Conservation (phyloP, 208 protist species). For the Lotmaria passim region DNA sequence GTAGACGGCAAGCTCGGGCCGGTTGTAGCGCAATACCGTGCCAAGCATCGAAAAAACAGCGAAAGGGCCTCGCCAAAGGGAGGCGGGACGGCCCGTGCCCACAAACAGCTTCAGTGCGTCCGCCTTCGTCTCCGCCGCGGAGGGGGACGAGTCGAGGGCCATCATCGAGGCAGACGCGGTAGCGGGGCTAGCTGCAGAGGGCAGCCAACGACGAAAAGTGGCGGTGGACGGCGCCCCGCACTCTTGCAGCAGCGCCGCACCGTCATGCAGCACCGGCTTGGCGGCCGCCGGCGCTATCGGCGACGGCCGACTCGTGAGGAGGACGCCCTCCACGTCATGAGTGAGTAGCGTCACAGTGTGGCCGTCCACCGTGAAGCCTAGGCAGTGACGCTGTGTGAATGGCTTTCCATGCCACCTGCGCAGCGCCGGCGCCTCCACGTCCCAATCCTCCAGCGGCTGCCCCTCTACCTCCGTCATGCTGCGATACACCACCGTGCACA, state of each 20-base stretch:
- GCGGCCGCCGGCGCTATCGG: not conserved
- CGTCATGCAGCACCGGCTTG: conserved; percentile 6
- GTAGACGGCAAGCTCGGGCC: conserved; percentile 45
- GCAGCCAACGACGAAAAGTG: conserved; percentile 11
- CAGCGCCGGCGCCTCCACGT: conserved; percentile 38
- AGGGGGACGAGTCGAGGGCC: not conserved
- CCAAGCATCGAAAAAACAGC: conserved; percentile 47
- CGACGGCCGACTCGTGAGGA: conserved; percentile 27
- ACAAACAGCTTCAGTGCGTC: conserved; percentile 7
- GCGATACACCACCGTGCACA: conserved; percentile 52
- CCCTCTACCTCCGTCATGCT: conserved; percentile 50
- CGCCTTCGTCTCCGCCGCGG: not conserved
- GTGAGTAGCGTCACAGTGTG: conserved; percentile 46
- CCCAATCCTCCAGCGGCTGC: conserved; percentile 49
- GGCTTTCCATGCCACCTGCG: conserved; percentile 34
- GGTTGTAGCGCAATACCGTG: conserved; percentile 51
- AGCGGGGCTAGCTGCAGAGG: not conserved
- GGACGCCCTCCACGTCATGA: conserved; percentile 55
- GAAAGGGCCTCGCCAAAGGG: conserved; percentile 45
- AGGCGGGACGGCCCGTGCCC: not conserved
- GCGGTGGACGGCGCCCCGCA: conserved; percentile 11
- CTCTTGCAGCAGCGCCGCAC: conserved; percentile 16
- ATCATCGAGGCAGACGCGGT: conserved; percentile 2
- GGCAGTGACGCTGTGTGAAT: conserved; percentile 57
- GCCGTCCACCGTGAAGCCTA: conserved; percentile 80